phyloP scores from a whole-genome alignment of 352 stramenopile genomes.

The Chrysophaeum taylorii region DNA sequence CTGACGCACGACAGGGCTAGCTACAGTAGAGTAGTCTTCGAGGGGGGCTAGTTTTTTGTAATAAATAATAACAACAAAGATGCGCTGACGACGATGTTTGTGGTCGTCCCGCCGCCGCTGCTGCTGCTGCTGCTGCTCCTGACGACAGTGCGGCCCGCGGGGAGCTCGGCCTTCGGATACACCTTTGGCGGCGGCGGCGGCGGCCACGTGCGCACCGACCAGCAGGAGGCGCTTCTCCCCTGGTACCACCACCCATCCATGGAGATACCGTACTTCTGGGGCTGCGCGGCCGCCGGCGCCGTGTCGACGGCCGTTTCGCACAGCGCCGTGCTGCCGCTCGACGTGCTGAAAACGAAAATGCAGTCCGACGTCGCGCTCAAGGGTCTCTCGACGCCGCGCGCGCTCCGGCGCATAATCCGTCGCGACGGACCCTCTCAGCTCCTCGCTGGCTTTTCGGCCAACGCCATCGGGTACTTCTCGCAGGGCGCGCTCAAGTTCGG shows the following conservation, averaged over 20 bases:
- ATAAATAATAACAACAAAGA: too few species aligned
- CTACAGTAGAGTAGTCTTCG: too few species aligned
- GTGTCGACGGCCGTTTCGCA: constrained; percentile 6
- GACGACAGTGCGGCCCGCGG: neutral
- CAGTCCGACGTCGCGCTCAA: neutral
- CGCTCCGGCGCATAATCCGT: neutral
- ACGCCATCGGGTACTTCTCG: constrained; percentile 31
- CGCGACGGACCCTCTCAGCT: neutral
- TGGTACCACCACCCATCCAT: too few species aligned
- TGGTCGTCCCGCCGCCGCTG: too few species aligned
- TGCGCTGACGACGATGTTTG: too few species aligned
- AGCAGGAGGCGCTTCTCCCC: too few species aligned
- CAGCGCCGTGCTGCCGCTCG: neutral
- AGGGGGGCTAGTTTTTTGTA: too few species aligned
- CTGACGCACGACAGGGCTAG: too few species aligned
- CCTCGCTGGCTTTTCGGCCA: constrained; percentile 57
- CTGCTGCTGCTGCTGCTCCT: neutral
- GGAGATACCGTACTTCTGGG: neutral
- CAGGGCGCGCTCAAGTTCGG: constrained; percentile 46
- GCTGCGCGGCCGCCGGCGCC: constrained; percentile 6
- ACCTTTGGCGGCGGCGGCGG: neutral
- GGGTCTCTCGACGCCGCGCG: neutral
- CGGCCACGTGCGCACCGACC: neutral
- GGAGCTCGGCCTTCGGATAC: neutral
- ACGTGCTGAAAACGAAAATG: constrained; percentile 10